Conservation (phyloP, 202 grass and related monocot species). For the Sporobolus alterniflorus region DNA sequence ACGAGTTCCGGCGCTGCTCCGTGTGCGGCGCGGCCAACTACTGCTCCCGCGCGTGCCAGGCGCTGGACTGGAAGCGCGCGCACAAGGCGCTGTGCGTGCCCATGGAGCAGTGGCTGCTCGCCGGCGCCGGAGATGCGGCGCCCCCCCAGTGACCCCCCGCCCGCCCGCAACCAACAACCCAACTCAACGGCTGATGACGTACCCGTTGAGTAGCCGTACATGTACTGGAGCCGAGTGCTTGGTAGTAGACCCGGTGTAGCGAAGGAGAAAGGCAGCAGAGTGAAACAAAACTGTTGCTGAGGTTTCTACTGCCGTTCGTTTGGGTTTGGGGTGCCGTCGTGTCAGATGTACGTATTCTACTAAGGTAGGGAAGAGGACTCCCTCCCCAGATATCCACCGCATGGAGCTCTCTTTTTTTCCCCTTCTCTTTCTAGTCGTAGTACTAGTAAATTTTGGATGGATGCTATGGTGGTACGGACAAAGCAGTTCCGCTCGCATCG, state of each 20-base stretch:
- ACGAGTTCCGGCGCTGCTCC: constrained; percentile 96
- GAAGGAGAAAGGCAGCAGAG: not conserved
- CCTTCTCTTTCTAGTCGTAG: not conserved
- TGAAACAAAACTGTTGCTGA: not conserved
- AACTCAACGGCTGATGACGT: not conserved
- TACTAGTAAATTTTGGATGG: constrained; percentile 25
- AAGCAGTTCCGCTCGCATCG: not conserved
- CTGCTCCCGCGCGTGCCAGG: constrained; percentile 99
- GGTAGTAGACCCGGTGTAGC: constrained; percentile 35
- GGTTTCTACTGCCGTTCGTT: constrained; percentile 16
- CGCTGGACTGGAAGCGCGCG: constrained; percentile 82
- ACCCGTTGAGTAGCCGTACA: not conserved
- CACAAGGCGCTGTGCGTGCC: constrained; percentile 74
- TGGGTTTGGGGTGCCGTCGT: constrained; percentile 35
- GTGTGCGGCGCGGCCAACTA: constrained; percentile 92
- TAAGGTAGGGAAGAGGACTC: constrained; percentile 24
- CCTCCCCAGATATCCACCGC: not conserved
- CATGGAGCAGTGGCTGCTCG: constrained; percentile 51
- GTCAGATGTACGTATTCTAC: constrained; percentile 27
- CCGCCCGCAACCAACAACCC: not conserved
- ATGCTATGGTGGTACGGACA: constrained; percentile 36
- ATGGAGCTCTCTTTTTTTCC: not conserved
- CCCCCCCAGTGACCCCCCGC: not conserved
- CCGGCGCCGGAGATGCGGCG: constrained; percentile 27
- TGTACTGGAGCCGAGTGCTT: too few relatives aligned